A percentile compares a stretch with the other conserved stretches of the same genome.
Evolutionary conservation across 805 yeast genomes (phyloP).

Genomic region (Candida wancherniae): DNA sequence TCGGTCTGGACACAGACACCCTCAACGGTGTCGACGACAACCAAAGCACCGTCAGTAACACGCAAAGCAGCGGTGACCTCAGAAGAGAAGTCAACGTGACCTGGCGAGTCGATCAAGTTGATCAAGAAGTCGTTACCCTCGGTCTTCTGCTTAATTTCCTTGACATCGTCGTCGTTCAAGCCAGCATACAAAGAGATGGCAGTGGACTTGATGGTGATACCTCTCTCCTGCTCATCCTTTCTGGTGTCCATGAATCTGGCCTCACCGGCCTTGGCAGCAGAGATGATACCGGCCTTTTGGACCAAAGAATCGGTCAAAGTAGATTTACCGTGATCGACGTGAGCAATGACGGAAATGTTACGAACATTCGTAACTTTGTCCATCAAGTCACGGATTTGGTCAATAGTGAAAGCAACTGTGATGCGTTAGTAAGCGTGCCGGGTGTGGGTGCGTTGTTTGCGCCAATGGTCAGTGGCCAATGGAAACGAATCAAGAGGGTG

Average conservation of each 20-base stretch:
- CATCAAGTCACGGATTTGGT: conserved; percentile 97
- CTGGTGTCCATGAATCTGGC: conserved; percentile 99
- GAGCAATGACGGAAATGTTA: conserved; percentile 99
- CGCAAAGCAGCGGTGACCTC: conserved; percentile 99
- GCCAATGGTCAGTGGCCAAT: not conserved
- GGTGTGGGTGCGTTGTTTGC: not conserved
- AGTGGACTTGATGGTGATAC: conserved; percentile 98
- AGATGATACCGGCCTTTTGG: conserved; percentile 98
- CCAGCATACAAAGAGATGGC: conserved; percentile 95
- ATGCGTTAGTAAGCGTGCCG: conserved; percentile 21
- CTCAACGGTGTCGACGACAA: conserved; percentile 98
- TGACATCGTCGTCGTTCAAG: conserved; percentile 78
- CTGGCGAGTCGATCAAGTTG: conserved; percentile 99
- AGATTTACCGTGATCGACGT: conserved; percentile 99
- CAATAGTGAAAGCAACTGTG: conserved; percentile 48
- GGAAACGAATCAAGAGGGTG: too few species aligned
- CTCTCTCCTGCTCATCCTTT: conserved; percentile 99
- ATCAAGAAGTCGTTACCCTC: conserved; percentile 92
- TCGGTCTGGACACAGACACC: conserved; percentile 99
- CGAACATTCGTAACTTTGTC: conserved; percentile 99
- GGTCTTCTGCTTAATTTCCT: conserved; percentile 88
- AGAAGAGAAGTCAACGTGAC: conserved; percentile 99
- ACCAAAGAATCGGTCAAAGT: conserved; percentile 98
- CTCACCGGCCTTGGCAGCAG: conserved; percentile 99
- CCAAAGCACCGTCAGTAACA: conserved; percentile 99